phyloP scores from a whole-genome alignment of 2,329 filamentous ascomycete genomes.

The Cercospora citrullina region DNA sequence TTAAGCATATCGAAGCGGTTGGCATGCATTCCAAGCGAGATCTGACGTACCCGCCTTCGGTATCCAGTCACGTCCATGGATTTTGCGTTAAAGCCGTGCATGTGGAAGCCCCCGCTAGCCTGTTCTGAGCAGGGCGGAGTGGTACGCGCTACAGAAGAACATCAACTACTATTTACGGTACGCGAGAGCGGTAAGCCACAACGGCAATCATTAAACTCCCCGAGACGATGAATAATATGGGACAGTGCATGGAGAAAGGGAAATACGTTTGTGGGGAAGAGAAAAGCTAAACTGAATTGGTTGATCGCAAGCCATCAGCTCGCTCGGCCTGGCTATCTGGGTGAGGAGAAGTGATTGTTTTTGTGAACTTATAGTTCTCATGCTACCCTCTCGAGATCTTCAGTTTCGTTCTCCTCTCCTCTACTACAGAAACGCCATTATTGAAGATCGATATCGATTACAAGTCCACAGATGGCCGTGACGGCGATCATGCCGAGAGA shows the following conservation, averaged over 20 bases:
- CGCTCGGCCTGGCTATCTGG: neutral
- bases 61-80: neutral
- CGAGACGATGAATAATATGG: neutral
- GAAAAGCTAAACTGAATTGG: neutral
- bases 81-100: neutral
- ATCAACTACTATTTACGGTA: neutral
- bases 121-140: neutral
- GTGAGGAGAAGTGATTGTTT: neutral
- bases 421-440: neutral
- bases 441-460: neutral
- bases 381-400: neutral
- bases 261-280: neutral
- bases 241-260: neutral
- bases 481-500: conserved; percentile 22
- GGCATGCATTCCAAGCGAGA: neutral
- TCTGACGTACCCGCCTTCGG: neutral
- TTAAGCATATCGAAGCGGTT: neutral
- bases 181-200: neutral
- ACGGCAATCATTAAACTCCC: neutral
- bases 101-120: neutral
- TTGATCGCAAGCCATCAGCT: neutral
- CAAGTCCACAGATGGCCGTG: neutral
- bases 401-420: neutral
- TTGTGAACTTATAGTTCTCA: neutral
- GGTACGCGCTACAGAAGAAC: neutral